Evolutionary conservation across 805 yeast species (phyloP), one percentile per base, ranked within the genome.

Genomic region (Lipomyces lipofer): DNA sequence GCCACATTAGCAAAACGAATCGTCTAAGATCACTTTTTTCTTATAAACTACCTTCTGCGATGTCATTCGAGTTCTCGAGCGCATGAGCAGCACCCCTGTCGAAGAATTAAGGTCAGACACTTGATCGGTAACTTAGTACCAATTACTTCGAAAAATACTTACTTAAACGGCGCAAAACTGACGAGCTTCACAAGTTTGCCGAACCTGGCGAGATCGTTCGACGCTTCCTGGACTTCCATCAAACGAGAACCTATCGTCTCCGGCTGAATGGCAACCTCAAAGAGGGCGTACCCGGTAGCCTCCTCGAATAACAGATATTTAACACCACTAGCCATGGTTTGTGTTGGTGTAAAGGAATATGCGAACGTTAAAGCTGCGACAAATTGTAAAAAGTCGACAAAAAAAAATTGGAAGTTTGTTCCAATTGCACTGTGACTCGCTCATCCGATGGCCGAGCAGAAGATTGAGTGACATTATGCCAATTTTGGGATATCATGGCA

Each of bases 281-380:
- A 94, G 69, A 94, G 79, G 64, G 96, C 98, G 73, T 92, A 94
- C 65, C 99, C 99, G 50, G 98, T 90, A 58, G 99, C 96, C 79
- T 94, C 98, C 79, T 94, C 99, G 73, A 86, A 92, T 68, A 94
- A 85, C 71, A 94, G 83, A 76, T 83, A 94, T 75, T 94, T 96
- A 73, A 90, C 89, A 13, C 59, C 62, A 30, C 38, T 42, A 30
- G 52, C 45, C 55, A 51, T 53, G 13, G 22, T 40, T 15, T 17
- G 8, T 7, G 7, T 13, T 25, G 28, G 40, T 19, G 19, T 4
- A 19, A 6, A 15, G 22, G 15, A 36, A 17, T n/a, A n/a, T n/a
- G n/a, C n/a, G n/a, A n/a, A n/a, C n/a, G n/a, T n/a, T n/a, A n/a
- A n/a, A n/a, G n/a, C n/a, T n/a, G n/a, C n/a, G n/a, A n/a, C n/a